Evolutionary conservation across 2,329 filamentous ascomycete genomes (phyloP), one percentile per base, ranked within the genome.

Genomic region (Aspergillus ibericus): DNA sequence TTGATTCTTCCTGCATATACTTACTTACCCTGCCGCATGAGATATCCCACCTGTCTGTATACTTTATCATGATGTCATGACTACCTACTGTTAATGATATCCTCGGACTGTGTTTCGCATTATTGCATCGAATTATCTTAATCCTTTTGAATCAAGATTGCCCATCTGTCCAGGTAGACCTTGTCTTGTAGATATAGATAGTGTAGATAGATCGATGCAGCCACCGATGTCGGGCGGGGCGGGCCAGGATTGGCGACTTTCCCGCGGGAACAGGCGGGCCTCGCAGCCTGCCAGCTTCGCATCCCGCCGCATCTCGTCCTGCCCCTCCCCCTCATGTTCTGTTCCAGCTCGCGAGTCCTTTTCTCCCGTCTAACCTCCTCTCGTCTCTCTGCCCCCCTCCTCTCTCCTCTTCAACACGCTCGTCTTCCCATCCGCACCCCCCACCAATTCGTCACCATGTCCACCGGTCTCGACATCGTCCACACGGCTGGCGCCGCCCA

Each of bases 401-500:
- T 8, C 38, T 42, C 38, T 13, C 13, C 38, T 8, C 38, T 22
- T 20, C 16, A 13, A 5, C 18, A 18, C 18, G 15, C 38, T 42
- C 38, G 63, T 35, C 44, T 57, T 63, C 47, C 55, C 38, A 12
- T 5, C 49, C 55, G 25, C 40, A 56, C 35, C 53, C 32, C 35
- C 49, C 38, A 60, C 48, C 65, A 66, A 59, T 52, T 55, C 56
- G 65, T 58, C 64, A 66, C 62, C 58, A 77, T 77, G 75, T 73
- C 75, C 67, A 74, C 75, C 66, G 66, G 69, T 60, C 70, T 78
- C 66, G 73, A 72, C 40, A 61, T 67, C 51, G 68, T 80, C 63
- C 74, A 74, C 60, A 69, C 77, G 35, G 73, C 75, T 66, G 75
- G 77, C 58, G 78, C 78, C 53, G 78, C 76, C 67, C 78, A 78